Evolutionary conservation across 2,329 filamentous ascomycete genomes (phyloP), one percentile per base, ranked within the genome.

Genomic region (Epichloe sp.): DNA sequence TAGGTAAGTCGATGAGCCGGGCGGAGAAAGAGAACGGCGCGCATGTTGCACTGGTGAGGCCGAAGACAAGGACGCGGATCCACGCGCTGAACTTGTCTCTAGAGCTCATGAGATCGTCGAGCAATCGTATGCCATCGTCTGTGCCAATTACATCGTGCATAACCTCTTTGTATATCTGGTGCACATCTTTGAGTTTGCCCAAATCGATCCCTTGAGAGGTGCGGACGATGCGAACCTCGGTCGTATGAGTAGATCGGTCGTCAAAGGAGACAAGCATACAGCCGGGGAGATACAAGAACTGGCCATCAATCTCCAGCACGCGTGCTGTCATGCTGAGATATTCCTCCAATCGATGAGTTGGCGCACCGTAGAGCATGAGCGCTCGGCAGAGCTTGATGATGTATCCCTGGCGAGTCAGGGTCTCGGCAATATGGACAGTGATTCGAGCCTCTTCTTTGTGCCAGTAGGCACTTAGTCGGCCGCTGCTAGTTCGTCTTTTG

Each of bases 221-320:
- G 12, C 80, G 74, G 5, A 85, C 80, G 31, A 85, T 77, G 55
- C 81, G 78, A 53, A 85, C 79, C 58, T 84, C 80, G 15, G 79
- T 81, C 1, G 82, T 85, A 55, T 83, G 81, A 0, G 80, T 82
- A 0, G 75, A 69, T 47, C 63, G 68, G 58, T 90, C 86, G 61
- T 86, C 88, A 60, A 95, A 95, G 0, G 88, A 91, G 58, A 95
- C 82, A 52, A 95, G 85, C 89, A 95, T 95, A 60, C 86, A 93
- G 5, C 88, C 88, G 0, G 89, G 89, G 38, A 95, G 77, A 60
- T 95, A 95, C 26, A 95, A 70, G 59, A 93, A 95, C 59, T 94
- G 88, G 7, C 85, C 85, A 55, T 94, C 85, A 34, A 95, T 89
- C 64, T 89, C 86, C 37, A 95, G 75, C 4, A 90, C 85, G 19